Conservation (phyloP, 208 protist species). For the Acanthamoeba quina region DNA sequence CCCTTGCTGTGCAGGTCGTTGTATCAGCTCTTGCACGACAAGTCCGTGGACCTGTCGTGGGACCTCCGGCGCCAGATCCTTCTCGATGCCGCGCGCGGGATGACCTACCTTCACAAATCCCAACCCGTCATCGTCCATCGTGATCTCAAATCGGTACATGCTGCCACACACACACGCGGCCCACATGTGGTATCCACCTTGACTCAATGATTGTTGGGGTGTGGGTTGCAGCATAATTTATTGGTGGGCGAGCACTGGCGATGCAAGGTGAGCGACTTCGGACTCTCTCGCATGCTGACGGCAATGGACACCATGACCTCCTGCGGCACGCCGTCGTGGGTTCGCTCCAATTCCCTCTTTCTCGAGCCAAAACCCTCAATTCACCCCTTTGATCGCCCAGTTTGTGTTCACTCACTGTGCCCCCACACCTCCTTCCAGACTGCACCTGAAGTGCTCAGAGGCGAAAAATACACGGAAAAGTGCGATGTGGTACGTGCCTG, state of each 20-base stretch:
- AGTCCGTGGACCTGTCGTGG: constrained; percentile 55
- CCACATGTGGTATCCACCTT: neutral
- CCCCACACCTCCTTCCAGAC: neutral
- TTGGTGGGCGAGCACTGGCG: constrained; percentile 60
- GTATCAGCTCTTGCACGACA: constrained; percentile 70
- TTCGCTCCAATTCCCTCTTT: neutral
- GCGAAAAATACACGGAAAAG: constrained; percentile 72
- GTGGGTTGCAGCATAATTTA: constrained; percentile 35
- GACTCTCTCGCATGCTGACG: constrained; percentile 32
- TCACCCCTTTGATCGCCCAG: neutral
- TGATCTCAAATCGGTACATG: constrained; percentile 59
- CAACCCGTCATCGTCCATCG: constrained; percentile 68
- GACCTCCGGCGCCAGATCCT: constrained; percentile 67
- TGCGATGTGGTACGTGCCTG: constrained; percentile 50
- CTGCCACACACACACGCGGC: too few relatives aligned
- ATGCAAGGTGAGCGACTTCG: constrained; percentile 66
- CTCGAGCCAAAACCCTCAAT: neutral
- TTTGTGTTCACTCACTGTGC: neutral
- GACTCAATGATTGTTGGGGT: neutral
- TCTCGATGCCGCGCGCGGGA: constrained; percentile 36
- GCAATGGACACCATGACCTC: constrained; percentile 66
- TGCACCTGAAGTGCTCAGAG: constrained; percentile 70
- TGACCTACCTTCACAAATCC: constrained; percentile 73
- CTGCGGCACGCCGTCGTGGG: constrained; percentile 71
- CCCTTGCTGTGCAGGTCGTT: neutral